Evolutionary conservation across 1,284 basidiomycete genomes (phyloP), one percentile per base, ranked within the genome.

Genomic region (Leccinum angustisporum): DNA sequence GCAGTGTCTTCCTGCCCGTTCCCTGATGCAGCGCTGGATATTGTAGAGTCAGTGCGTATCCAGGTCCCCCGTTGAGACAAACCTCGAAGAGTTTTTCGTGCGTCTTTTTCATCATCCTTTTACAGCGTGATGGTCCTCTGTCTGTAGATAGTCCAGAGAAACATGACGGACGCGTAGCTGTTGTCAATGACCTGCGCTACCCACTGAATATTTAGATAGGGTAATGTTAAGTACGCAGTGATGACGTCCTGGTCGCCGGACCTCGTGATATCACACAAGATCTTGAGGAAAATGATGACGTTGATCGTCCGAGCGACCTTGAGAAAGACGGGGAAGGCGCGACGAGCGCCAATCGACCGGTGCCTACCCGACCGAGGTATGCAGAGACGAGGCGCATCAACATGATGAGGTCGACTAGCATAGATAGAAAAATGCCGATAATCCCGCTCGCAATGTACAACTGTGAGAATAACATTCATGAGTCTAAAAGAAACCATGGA

Each of bases 141-240:
- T 21, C 21, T 2, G 21, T 21, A 21, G 21, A 21, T 21, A 21
- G 21, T 21, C 21, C 21, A 21, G 21, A 21, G 21, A 2, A 21
- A 21, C 21, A 21, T 21, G 21, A 21, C 21, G 21, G 21, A 21
- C 21, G 21, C 21, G 7, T 67, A 68, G 16, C 70, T 71, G 18
- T 74, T 71, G 34, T 71, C 70, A 25, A 68, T 56, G 50, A 74
- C 34, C 61, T 75, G 73, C 16, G 66, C 59, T n/a, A 63, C 66
- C 75, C 75, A 77, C 61, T 75, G 75, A 1, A 76, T 74, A 56
- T 76, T 76, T 8, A 76, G 58, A 56, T 69, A 76, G 3, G 70
- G 75, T 3, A 59, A 64, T 11, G 63, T 33, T 14, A 51, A 57
- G 72, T 73, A 76, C 5, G 62, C 54, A 8, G 58, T 2, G 10